Base-by-base conservation (phyloP, 176 grass and related monocot species). In the Eleusine indica region DNA sequence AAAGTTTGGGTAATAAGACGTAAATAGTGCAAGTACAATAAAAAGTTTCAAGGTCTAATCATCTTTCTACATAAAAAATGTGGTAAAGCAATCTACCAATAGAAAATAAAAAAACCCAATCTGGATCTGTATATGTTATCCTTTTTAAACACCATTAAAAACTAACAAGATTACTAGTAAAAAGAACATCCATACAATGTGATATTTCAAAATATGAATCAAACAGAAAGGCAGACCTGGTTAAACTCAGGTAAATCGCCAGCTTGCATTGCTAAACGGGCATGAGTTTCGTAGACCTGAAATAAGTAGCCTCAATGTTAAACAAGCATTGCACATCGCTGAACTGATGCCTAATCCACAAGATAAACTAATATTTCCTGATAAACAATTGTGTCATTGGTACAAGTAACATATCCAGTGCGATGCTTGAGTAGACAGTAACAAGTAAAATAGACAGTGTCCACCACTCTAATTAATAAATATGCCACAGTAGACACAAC, bases 241-340 rank as follows among this genome's bases (percentile, higher is more conserved):
- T 98, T 98, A 95, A 80, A 98, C 88, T 98, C 96, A 21, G 85
- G 76, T 65, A 98, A 84, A 84, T 98, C 96, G 0, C 96, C 96
- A 66, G 87, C 91, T 89, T 95, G 92, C 58, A 98, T 47, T 64
- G 96, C 88, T 74, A 98, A 87, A 78, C 96, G 84, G 11, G 96
- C 96, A 95, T 98, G 96, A 77, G 92, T 98, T 88, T 98, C 96
- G 19, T 98, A 98, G 56, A 98, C 96, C 96, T 98, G 73, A 74
- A 91, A 88, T 41, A 91, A 77, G 61, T 53, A 84, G 88, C 15
- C 25, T 83, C 19, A 81, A 74, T 75, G 89, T 75, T 81, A 91
- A 12, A 72, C 29, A 77, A 77, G 56, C 21, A 71, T 29, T 67
- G 61, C 29, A 17, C 18, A 81, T 15, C 54, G 42, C 44, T 69